phyloP scores from a whole-genome alignment of 2,329 filamentous ascomycete species.

The Penicillium rolfsii region DNA sequence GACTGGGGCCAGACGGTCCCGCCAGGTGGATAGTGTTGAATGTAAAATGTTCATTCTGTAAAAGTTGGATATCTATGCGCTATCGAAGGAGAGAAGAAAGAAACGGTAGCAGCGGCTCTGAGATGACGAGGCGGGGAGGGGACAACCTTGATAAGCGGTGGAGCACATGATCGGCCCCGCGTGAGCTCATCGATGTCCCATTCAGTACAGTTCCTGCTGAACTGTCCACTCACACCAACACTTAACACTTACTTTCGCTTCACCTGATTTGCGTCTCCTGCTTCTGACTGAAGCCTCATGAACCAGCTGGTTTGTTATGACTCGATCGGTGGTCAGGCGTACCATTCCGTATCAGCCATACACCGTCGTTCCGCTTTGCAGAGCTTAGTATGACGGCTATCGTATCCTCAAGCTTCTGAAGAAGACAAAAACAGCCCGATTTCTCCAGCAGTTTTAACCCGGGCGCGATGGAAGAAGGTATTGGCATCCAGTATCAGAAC shows the following conservation, averaged over 20 bases:
- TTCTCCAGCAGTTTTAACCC: background rate
- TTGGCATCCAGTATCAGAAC: background rate
- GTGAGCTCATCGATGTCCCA: slow-evolving; percentile 21
- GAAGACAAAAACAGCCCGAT: background rate
- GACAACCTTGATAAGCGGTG: slow-evolving; percentile 31
- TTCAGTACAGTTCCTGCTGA: background rate
- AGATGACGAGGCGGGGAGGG: slow-evolving; percentile 16
- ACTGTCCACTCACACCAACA: slow-evolving; percentile 5
- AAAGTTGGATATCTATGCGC: slow-evolving; percentile 11
- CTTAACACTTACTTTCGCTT: background rate
- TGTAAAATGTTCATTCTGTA: slow-evolving; percentile 81
- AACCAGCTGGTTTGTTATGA: background rate
- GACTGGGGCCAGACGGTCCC: slow-evolving; percentile 88
- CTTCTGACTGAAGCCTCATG: background rate
- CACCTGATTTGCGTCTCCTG: background rate
- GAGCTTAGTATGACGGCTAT: background rate
- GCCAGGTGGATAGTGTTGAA: slow-evolving; percentile 87
- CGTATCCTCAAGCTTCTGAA: background rate
- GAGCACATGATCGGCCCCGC: slow-evolving; percentile 35
- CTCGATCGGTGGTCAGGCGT: background rate
- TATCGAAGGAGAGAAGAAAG: slow-evolving; percentile 16
- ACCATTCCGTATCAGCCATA: background rate
- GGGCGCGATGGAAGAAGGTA: background rate
- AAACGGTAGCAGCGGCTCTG: background rate
- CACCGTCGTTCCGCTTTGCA: no score